Evolutionary conservation across 2,329 filamentous ascomycete species (phyloP), one percentile per base, ranked within the genome.

Genomic region (Ophiostoma ulmi): DNA sequence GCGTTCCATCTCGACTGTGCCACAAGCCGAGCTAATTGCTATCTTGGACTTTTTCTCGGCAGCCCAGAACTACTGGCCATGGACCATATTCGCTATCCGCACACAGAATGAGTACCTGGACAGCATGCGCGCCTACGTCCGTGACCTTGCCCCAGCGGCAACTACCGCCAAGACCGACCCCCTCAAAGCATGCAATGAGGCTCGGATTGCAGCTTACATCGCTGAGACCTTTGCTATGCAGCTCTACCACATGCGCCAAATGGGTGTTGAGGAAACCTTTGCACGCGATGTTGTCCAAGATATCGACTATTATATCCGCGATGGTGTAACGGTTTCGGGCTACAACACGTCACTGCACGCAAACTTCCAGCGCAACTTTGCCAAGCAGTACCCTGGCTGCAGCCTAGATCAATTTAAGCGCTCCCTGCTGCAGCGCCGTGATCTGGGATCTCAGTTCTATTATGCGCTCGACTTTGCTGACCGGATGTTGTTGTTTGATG

Each of bases 31-130:
- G 73, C 87, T 90, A 4, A 82, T 93, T 31, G 88, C 91, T 0
- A 88, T 97, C 75, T 84, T 99, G 20, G 90, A 94, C 75, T 98
- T 98, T 78, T 88, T 97, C 52, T 89, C 92, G 2, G 88, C 91
- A 2, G 92, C 94, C 5, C 94, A 97, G 77, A 95, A 97, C 78
- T 92, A 93, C 77, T 98, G 94, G 94, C 91, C 94, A 0, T 97
- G 94, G 92, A 94, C 93, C 1, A 93, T 96, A 71, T 90, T 92
- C 71, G 89, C 91, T 55, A 82, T 97, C 48, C 88, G 91, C 73
- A 89, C 89, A 72, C 91, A 97, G 75, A 85, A 86, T 0, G 83
- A 84, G 0, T 94, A 97, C 76, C 85, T 97, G 71, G 83, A 87
- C 61, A 87, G 88, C 70, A 84, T 97, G 22, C 86, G 91, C 22